phyloP scores from a whole-genome alignment of 805 yeast species.

The Maudiozyma barnettii region DNA sequence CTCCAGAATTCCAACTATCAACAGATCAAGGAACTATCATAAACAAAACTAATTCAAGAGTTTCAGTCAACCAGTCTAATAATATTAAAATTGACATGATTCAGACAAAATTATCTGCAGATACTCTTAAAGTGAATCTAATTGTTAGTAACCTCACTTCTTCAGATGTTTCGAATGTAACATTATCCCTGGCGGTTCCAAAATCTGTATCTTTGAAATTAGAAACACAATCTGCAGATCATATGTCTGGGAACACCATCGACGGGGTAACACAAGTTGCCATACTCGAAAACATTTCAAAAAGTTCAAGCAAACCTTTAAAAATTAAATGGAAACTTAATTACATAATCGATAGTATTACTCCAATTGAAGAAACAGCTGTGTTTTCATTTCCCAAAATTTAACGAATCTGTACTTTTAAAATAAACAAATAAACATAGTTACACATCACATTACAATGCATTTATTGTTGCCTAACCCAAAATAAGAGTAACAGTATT shows the following conservation, averaged over 20 bases:
- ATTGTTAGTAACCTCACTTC: constrained; percentile 42
- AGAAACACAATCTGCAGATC: constrained; percentile 49
- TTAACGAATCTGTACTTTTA: constrained; percentile 2
- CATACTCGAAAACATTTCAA: constrained; percentile 24
- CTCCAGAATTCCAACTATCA: too few relatives aligned
- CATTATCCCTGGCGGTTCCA: constrained; percentile 61
- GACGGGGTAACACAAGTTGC: constrained; percentile 43
- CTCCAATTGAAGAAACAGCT: constrained; percentile 43
- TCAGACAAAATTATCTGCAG: constrained; percentile 28
- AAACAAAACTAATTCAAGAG: constrained; percentile 9
- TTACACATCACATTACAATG: too few relatives aligned
- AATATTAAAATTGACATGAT: constrained; percentile 41
- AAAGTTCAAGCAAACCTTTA: constrained; percentile 31
- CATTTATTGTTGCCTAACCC: too few relatives aligned
- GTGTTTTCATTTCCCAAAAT: constrained; percentile 32
- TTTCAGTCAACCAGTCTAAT: constrained; percentile 34
- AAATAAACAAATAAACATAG: too few relatives aligned
- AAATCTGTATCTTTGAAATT: constrained; percentile 46
- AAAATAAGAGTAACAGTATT: too few relatives aligned
- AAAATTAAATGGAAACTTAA: constrained; percentile 69
- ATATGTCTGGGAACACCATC: constrained; percentile 37
- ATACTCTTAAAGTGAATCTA: constrained; percentile 36
- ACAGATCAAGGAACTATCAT: too few relatives aligned
- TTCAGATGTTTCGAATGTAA: constrained; percentile 38
- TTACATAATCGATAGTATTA: constrained; percentile 39